Evolutionary conservation across 148 eudicot species (phyloP).

Genomic region (Rhododendron ovatum): DNA sequence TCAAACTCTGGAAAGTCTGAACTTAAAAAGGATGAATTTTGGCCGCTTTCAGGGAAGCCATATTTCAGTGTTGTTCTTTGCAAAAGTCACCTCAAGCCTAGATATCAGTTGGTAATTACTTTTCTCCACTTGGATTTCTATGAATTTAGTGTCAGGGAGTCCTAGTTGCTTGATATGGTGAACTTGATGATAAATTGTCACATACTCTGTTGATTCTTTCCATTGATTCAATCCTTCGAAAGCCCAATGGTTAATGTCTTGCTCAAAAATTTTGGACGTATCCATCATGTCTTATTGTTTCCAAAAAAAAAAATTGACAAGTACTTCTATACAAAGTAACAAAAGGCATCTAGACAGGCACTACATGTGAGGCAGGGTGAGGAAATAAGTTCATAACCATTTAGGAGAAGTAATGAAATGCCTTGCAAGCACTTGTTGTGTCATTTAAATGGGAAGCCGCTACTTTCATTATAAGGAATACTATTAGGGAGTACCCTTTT

Average conservation of each 20-base stretch:
- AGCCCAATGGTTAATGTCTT: not conserved
- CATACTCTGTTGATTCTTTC: not conserved
- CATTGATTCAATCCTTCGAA: not conserved
- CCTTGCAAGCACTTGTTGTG: not conserved
- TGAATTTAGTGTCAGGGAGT: not conserved
- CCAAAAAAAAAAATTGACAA: not conserved
- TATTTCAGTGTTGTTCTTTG: conserved; percentile 1
- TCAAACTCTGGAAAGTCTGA: not conserved
- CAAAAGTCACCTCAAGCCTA: not conserved
- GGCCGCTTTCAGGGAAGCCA: conserved; percentile 20
- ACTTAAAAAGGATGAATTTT: conserved; percentile 4
- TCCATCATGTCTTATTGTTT: not conserved
- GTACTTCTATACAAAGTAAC: not conserved
- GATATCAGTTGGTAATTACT: conserved; percentile 2
- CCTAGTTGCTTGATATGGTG: not conserved
- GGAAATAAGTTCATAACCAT: not conserved
- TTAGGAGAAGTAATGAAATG: not conserved
- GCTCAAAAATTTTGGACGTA: not conserved
- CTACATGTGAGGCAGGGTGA: not conserved
- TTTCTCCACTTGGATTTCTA: not conserved
- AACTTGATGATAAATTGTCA: not conserved
- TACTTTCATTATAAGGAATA: not conserved
- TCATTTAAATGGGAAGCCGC: not conserved
- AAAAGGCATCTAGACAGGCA: not conserved
- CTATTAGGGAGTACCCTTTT: not conserved